Evolutionary conservation across 805 yeast species (phyloP).

Genomic region (Metschnikowia colocasiae): DNA sequence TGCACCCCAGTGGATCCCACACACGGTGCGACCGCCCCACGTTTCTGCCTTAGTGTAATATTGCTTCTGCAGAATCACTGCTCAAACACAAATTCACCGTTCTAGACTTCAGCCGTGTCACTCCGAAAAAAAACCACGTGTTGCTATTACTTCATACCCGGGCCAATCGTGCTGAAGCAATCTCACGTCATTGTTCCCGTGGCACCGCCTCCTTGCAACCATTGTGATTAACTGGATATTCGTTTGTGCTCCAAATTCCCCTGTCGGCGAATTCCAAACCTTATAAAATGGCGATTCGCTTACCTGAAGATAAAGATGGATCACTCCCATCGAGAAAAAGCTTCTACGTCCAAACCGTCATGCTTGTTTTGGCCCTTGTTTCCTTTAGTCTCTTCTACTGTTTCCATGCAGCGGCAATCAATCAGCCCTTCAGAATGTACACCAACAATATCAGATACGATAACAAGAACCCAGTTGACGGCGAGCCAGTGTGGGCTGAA

Average conservation of each 20-base stretch:
- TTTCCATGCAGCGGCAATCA: background rate
- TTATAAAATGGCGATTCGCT: conserved; percentile 1
- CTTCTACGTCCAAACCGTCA: background rate
- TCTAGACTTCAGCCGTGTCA: no score
- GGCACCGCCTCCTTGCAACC: background rate
- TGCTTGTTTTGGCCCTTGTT: background rate
- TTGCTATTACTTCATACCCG: no score
- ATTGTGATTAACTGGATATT: background rate
- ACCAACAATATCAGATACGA: conserved; percentile 47
- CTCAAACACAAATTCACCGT: no score
- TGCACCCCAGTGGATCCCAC: no score
- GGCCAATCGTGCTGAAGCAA: background rate
- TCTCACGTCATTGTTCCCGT: background rate
- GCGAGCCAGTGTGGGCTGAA: conserved; percentile 45
- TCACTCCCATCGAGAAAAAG: background rate
- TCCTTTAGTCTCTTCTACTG: background rate
- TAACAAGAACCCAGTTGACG: conserved; percentile 29
- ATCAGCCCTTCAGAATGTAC: conserved; percentile 21
- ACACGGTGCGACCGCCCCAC: no score
- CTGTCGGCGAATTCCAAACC: background rate
- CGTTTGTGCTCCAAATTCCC: background rate
- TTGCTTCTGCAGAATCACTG: no score
- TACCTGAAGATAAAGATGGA: background rate
- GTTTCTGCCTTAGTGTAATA: no score
- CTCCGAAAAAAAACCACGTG: no score